These are phyloP conservation scores for Ophiostoma triangulosporum DNA, from an alignment of 2,329 filamentous ascomycete genomes.

Conservation along the genomic window DNA sequence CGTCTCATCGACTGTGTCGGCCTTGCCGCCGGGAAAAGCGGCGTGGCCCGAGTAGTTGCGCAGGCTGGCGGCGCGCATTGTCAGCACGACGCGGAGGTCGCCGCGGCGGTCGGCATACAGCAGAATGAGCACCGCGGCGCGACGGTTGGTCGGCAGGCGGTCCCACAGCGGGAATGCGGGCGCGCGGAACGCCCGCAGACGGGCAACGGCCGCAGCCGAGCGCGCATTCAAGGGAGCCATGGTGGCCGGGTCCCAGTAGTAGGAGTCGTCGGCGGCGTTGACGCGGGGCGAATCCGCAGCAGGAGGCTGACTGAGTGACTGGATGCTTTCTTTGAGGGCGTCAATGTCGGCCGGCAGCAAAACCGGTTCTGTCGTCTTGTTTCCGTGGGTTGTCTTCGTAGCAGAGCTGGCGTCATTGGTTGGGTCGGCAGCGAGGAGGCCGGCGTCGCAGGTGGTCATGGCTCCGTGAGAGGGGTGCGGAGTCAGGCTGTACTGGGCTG, in stretches of 20 bases:
- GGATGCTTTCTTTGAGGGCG: conserved; percentile 1
- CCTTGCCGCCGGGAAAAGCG: conserved; percentile 71
- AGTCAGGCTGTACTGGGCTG: not conserved
- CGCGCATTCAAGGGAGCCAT: conserved; percentile 43
- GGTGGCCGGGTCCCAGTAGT: conserved; percentile 43
- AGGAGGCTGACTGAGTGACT: not conserved
- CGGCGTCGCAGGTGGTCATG: not conserved
- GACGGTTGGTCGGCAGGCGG: conserved; percentile 45
- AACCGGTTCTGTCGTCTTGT: too few species aligned
- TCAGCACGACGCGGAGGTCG: conserved; percentile 59
- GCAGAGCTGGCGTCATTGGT: not conserved
- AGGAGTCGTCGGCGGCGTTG: conserved; percentile 23
- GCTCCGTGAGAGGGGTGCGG: not conserved
- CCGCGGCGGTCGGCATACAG: conserved; percentile 75
- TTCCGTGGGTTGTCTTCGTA: conserved; percentile 7
- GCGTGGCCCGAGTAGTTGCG: conserved; percentile 71
- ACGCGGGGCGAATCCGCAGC: not conserved
- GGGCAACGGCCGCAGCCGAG: conserved; percentile 43
- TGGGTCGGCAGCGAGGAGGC: not conserved
- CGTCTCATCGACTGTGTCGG: conserved; percentile 42
- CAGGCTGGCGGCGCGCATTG: conserved; percentile 50
- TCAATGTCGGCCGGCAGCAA: conserved; percentile 8
- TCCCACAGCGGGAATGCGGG: conserved; percentile 51
- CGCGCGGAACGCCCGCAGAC: conserved; percentile 46
- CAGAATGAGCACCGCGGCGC: conserved; percentile 77